Base-by-base conservation (phyloP, 2,329 filamentous ascomycete species). In the Trematosphaeria pertusa region DNA sequence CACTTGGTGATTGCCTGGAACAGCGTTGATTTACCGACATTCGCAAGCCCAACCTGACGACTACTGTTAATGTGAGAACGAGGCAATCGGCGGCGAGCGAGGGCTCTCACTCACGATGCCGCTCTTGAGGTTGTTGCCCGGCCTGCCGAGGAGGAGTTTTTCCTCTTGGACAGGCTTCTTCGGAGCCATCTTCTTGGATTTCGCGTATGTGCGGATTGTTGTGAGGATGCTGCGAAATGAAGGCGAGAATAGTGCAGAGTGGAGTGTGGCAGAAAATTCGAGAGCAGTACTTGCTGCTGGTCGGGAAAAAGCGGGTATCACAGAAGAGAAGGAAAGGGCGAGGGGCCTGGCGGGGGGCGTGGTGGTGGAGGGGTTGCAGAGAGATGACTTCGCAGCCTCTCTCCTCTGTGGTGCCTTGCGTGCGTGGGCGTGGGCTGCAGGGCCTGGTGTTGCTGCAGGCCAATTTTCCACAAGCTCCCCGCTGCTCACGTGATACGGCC, bases 1-100 rank as follows among this genome's bases (percentile, higher is more conserved):
- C 88, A 96, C 82, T 97, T 97, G 73, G 94, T 99, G 78, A 99
- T 97, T 72, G 94, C 91, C 82, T 99, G 95, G 85, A 99, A 99
- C 67, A 99, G 86, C 24, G 95, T 99, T 61, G 94, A 99, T 81
- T 99, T 99, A 76, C 94, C 94, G 65, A 99, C 95, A 77, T 99
- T 99, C 76, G 94, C 94, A 69, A 99, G 87, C 78, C 94, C 94
- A 76, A 99, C 91, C 91, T 96, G 74, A 53, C 69, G 65, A 65
- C 61, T 61, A 72, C 65, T 72, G 71, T 77, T 71, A 76, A 75
- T 64, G 64, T 65, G 52, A 72, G 63, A 65, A 69, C 62, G 58
- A 59, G 62, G 49, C 58, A 52, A 58, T 50, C 49, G 52, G 69
- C 37, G 57, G 59, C 56, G 22, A 46, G 43, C 58, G 52, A 61